Base-by-base conservation (phyloP, 805 yeast species). In the Saturnispora gosingensis region DNA sequence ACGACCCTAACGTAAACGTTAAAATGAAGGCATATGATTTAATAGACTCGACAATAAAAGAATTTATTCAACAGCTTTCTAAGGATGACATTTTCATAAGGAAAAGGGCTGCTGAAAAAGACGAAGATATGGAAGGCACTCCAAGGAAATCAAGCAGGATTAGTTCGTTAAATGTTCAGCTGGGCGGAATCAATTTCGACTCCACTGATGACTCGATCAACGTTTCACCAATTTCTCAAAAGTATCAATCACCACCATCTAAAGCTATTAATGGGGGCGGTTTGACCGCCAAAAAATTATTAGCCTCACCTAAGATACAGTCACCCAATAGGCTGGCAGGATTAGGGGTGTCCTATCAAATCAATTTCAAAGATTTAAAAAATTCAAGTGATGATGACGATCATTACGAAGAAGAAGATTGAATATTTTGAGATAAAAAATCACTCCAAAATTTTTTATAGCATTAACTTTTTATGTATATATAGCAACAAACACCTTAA, bases 301-400 rank as follows among this genome's bases (percentile, higher is more conserved):
- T 36, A 25, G 60, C 60, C 1, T 52, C 58, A 10, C 58, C 60
- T 2, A 56, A 43, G 39, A 58, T 56, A 13, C 51, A 49, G 1
- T 55, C 58, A 30, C 60, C 60, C 2, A 53, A 54, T 44, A 40
- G 60, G 35, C 53, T 58, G 57, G 54, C 51, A 4, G 59, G 59
- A 1, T 39, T 58, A 6, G 56, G 56, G 27, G 49, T 57, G 3
- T 43, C 39, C 24, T 48, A 48, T 34, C 51, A 48, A 22, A 24
- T 38, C 11, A 48, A 48, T 8, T 42, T 48, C 13, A 43, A 48
- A 25, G 42, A 42, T 5, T 48, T 48, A 15, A 40, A 46, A 25
- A 16, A 25, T 16, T 27, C 30, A n/a, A 38, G 42, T 40, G 38
- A 28, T 7, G 46, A 44, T 18, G 34, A 30, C 34, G 9, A 30